Evolutionary conservation across 805 yeast species (phyloP).

Genomic region (Diddensiella santjacobensis): DNA sequence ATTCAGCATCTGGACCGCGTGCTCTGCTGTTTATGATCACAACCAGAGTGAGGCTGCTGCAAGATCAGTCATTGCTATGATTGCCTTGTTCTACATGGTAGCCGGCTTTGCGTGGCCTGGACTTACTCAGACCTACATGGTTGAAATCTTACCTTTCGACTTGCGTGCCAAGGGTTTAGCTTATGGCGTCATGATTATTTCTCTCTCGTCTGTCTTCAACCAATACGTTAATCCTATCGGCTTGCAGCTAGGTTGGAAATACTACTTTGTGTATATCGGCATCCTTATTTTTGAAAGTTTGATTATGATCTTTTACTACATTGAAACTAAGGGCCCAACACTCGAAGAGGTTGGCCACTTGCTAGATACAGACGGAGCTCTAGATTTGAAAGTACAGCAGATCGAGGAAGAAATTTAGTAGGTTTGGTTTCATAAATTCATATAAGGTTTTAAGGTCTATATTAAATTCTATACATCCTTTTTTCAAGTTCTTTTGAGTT

Average conservation of each 20-base stretch:
- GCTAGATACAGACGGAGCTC: too few relatives aligned
- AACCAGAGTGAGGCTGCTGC: constrained; percentile 1
- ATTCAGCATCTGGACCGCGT: constrained; percentile 10
- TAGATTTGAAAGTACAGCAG: too few relatives aligned
- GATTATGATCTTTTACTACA: constrained; percentile 35
- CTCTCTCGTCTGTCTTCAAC: constrained; percentile 18
- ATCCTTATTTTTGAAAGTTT: constrained; percentile 29
- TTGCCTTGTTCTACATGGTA: constrained; percentile 65
- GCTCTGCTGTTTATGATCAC: not conserved
- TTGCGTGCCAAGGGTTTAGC: constrained; percentile 86
- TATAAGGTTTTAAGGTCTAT: too few relatives aligned
- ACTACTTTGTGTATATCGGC: constrained; percentile 37
- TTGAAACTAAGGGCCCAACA: constrained; percentile 43
- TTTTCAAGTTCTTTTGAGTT: too few relatives aligned
- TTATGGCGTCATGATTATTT: not conserved
- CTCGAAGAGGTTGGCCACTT: constrained; percentile 43
- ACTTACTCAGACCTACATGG: constrained; percentile 78
- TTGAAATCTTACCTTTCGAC: constrained; percentile 75
- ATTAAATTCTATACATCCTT: too few relatives aligned
- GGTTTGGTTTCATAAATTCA: too few relatives aligned
- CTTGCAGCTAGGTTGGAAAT: constrained; percentile 41
- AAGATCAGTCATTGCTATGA: constrained; percentile 39
- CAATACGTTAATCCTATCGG: constrained; percentile 39
- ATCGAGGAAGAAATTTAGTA: too few relatives aligned
- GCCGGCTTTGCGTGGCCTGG: constrained; percentile 93